phyloP scores from a whole-genome alignment of 495 filamentous ascomycete species.

The Lophium mytilinum region DNA sequence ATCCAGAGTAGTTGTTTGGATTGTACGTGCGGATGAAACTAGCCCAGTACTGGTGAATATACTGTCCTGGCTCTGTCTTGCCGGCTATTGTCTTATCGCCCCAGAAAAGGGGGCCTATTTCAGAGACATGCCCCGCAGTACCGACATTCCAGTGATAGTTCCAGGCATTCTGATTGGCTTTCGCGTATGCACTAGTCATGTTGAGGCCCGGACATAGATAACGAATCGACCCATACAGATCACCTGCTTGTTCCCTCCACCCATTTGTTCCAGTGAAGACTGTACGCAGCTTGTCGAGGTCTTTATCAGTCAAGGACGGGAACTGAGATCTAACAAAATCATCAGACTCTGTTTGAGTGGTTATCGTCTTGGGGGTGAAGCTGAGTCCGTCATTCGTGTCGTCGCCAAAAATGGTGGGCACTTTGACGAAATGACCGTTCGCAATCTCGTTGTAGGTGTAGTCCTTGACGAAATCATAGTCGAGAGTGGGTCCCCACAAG shows the following conservation, averaged over 20 bases:
- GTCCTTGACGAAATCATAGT: conserved; percentile 50
- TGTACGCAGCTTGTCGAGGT: conserved; percentile 47
- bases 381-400: conserved; percentile 62
- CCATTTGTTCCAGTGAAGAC: conserved; percentile 40
- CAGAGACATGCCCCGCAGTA: conserved; percentile 11
- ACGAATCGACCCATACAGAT: conserved; percentile 64
- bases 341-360: conserved; percentile 39
- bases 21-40: conserved; percentile 58
- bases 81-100: conserved; percentile 4
- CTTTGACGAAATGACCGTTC: conserved; percentile 53
- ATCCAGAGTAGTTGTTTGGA: conserved; percentile 43
- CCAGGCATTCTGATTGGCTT: conserved; percentile 12
- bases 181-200: conserved; percentile 9
- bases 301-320: conserved; percentile 44
- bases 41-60: conserved; percentile 61
- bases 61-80: conserved; percentile 45
- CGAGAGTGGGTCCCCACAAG: conserved; percentile 30
- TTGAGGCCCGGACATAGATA: conserved; percentile 60
- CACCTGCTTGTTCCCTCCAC: conserved; percentile 40
- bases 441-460: conserved; percentile 52
- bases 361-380: conserved; percentile 46
- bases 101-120: conserved; percentile 9
- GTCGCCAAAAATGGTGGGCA: conserved; percentile 64
- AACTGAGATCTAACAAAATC: conserved; percentile 58
- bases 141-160: conserved; percentile 59